Conservation (phyloP, 2,329 filamentous ascomycete species). For the Huntiella omanensis region DNA sequence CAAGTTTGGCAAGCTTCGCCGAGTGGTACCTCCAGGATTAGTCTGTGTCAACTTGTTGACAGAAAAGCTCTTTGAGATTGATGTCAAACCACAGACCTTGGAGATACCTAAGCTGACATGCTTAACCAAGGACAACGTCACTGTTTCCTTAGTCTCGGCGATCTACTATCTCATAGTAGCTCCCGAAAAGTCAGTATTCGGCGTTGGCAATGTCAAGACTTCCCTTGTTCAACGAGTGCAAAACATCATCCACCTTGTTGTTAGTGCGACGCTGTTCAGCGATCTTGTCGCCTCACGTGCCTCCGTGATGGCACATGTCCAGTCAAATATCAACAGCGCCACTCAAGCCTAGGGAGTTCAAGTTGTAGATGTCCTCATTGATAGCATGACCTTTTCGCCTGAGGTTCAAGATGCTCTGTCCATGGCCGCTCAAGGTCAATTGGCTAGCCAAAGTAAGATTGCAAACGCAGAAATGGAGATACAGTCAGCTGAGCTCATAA, state of each 20-base stretch:
- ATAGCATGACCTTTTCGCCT: slow-evolving; percentile 93
- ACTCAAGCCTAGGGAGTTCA: slow-evolving; percentile 85
- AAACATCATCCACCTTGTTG: slow-evolving; percentile 90
- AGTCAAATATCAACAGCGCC: slow-evolving; percentile 94
- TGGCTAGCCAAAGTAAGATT: slow-evolving; percentile 95
- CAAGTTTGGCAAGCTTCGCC: slow-evolving; percentile 87
- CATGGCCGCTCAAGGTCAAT: slow-evolving; percentile 97
- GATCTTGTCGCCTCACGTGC: slow-evolving; percentile 97
- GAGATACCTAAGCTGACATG: slow-evolving; percentile 92
- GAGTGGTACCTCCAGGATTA: slow-evolving; percentile 87
- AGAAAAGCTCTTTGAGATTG: slow-evolving; percentile 75
- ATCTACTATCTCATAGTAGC: slow-evolving; percentile 98
- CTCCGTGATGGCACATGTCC: slow-evolving; percentile 86
- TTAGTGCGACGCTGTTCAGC: slow-evolving; percentile 86
- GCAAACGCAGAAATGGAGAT: slow-evolving; percentile 95
- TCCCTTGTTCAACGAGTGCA: slow-evolving; percentile 96
- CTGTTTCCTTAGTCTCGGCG: slow-evolving; percentile 78
- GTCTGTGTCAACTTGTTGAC: slow-evolving; percentile 95
- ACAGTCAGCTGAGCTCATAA: slow-evolving; percentile 85
- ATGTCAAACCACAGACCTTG: slow-evolving; percentile 98
- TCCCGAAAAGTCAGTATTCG: slow-evolving; percentile 93
- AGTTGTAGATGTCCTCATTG: slow-evolving; percentile 97
- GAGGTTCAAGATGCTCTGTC: slow-evolving; percentile 91
- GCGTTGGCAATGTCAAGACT: slow-evolving; percentile 83
- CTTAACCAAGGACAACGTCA: slow-evolving; percentile 99